phyloP scores from a whole-genome alignment of 495 filamentous ascomycete genomes.

The Annulohypoxylon moriforme region DNA sequence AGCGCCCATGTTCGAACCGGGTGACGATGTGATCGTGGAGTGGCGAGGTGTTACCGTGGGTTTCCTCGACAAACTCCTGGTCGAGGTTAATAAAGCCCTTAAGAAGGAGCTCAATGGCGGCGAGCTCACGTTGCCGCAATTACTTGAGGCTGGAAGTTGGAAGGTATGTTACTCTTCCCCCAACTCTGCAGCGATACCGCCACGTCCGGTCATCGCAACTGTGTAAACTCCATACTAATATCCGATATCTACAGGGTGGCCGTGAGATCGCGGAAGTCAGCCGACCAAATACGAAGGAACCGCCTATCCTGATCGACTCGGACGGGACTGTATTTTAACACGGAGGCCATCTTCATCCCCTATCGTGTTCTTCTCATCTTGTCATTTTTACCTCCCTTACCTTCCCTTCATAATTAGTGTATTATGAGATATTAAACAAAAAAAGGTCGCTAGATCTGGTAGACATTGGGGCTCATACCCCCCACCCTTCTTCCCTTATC shows the following conservation, averaged over 20 bases:
- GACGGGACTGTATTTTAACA: conserved; percentile 88
- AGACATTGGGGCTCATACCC: conserved; percentile 13
- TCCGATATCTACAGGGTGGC: conserved; percentile 72
- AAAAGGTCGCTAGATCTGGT: conserved; percentile 24
- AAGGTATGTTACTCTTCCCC: conserved; percentile 70
- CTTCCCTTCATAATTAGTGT: conserved; percentile 14
- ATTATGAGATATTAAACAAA: conserved; percentile 22
- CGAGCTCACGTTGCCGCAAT: conserved; percentile 76
- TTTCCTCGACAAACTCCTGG: conserved; percentile 79
- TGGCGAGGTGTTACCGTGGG: conserved; percentile 87
- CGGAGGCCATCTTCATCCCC: neutral
- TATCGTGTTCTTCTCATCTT: conserved; percentile 18
- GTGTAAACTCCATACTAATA: conserved; percentile 42
- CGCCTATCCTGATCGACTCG: conserved; percentile 94
- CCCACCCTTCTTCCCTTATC: conserved; percentile 13
- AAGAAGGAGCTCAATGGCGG: conserved; percentile 63
- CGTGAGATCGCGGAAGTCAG: conserved; percentile 96
- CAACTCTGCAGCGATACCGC: neutral
- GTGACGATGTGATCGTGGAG: conserved; percentile 88
- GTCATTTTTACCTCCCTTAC: conserved; percentile 19
- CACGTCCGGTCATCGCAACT: neutral
- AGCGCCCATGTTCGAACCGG: conserved; percentile 80
- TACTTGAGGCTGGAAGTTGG: conserved; percentile 92
- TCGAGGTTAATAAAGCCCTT: conserved; percentile 73
- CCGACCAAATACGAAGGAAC: conserved; percentile 94